Base-by-base conservation (phyloP, 176 grass and related monocot species). In the Triticum monococcum region DNA sequence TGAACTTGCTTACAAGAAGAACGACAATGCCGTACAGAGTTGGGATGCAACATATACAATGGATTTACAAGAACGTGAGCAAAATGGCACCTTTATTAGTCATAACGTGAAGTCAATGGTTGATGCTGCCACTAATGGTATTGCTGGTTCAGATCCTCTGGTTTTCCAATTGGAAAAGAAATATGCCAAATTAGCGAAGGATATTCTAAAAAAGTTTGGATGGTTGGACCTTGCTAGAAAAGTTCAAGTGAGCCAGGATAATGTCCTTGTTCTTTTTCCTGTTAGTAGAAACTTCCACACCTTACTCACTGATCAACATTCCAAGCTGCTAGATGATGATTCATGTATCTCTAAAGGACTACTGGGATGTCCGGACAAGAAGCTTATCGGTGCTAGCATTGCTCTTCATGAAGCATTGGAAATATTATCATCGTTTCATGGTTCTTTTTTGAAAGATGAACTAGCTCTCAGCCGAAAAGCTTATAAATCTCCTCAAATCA, bases 141-240 rank as follows among this genome's bases (percentile, higher is more conserved):
- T 40, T 80, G 64, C 45, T 38, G 83, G 88, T 72, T 81, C 81
- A 32, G 68, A 72, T 72, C 50, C 54, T 73, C 74, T 86, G 80
- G 85, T 91, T 86, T 81, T 96, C 80, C 84, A 94, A 86, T 43
- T 98, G 75, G 88, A 94, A 60, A 98, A 96, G 79, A 89, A 82
- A 31, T 87, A 84, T 82, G 96, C 93, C 66, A 98, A 98, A 96
- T 68, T 88, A 83, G 85, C 68, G 6, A 98, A 98, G 70, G 93
- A 98, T 64, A 85, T 94, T 74, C 81, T 95, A 9, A 98, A 96
- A 91, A 91, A 74, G 46, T 96, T 92, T 84, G 91, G 88, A 81
- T 98, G 88, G 90, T 84, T 98, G 90, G 96, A 98, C 82, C 79
- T 89, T 83, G 83, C 88, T 83, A 98, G 96, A 79, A 98, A 98